Conservation (phyloP, 768 basidiomycete species). For the Boletales sp. region DNA sequence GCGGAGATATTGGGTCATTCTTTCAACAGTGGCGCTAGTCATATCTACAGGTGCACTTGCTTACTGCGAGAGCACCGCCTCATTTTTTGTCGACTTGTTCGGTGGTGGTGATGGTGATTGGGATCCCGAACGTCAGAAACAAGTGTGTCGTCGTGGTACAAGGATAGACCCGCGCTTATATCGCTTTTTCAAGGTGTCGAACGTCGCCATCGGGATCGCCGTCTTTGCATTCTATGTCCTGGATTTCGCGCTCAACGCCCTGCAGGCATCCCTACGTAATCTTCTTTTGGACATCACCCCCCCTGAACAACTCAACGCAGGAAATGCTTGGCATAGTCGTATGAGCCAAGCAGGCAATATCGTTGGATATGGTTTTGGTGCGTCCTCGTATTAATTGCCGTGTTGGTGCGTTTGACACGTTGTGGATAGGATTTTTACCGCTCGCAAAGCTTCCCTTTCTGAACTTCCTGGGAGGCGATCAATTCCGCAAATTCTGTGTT, state of each 20-base stretch:
- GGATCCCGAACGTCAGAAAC: constrained; percentile 69
- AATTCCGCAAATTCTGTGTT: constrained; percentile 96
- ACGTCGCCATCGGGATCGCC: constrained; percentile 79
- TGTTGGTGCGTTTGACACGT: constrained; percentile 4
- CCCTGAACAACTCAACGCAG: constrained; percentile 83
- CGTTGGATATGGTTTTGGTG: constrained; percentile 88
- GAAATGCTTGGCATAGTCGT: constrained; percentile 96
- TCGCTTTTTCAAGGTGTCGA: constrained; percentile 47
- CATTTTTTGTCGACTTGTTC: constrained; percentile 71
- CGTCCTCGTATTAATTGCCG: constrained; percentile 11
- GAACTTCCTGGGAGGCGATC: constrained; percentile 77
- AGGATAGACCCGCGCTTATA: not conserved
- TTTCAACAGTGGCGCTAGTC: constrained; percentile 80
- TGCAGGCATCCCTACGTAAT: constrained; percentile 90
- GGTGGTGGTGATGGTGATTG: constrained; percentile 78
- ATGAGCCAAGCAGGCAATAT: constrained; percentile 99
- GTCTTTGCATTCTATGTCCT: constrained; percentile 88
- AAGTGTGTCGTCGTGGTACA: constrained; percentile 39
- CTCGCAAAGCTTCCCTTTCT: constrained; percentile 76
- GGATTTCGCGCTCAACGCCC: constrained; percentile 95
- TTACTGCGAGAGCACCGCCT: constrained; percentile 73
- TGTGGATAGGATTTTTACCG: constrained; percentile 73
- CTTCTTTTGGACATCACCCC: constrained; percentile 92
- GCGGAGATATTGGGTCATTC: constrained; percentile 87
- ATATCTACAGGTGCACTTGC: constrained; percentile 77